These are phyloP conservation scores for Zygosaccharomyces sapae DNA, from an alignment of 1,139 yeast genomes.

Conservation along the genomic window DNA sequence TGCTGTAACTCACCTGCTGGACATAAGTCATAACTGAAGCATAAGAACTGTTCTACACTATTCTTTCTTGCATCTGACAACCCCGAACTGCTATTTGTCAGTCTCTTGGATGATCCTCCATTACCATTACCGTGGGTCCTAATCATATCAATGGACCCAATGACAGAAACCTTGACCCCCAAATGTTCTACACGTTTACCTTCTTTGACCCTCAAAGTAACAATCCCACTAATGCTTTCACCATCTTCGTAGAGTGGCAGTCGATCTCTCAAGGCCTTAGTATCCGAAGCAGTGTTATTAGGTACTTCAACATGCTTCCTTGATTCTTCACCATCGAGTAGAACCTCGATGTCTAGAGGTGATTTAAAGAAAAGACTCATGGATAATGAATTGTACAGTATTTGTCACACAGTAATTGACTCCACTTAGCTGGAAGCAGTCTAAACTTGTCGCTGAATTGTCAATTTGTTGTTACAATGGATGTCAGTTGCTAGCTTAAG, in stretches of 20 bases:
- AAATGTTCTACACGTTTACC: slow-evolving; percentile 85
- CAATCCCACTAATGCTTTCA: slow-evolving; percentile 81
- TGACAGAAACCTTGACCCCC: slow-evolving; percentile 82
- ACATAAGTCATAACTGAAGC: slow-evolving; percentile 86
- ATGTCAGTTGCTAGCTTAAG: background rate
- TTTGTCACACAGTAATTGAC: background rate
- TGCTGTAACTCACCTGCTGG: slow-evolving; percentile 84
- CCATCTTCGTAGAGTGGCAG: slow-evolving; percentile 87
- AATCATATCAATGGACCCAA: slow-evolving; percentile 75
- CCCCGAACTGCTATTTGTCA: slow-evolving; percentile 36
- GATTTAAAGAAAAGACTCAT: slow-evolving; percentile 69
- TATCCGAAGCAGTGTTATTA: slow-evolving; percentile 25
- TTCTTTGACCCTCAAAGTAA: slow-evolving; percentile 82
- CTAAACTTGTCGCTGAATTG: background rate
- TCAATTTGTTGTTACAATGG: background rate
- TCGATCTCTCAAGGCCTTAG: slow-evolving; percentile 53
- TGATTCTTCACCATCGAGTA: slow-evolving; percentile 77
- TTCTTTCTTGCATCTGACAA: slow-evolving; percentile 28
- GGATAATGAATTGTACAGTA: background rate
- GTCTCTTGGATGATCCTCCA: slow-evolving; percentile 11
- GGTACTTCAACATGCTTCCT: slow-evolving; percentile 72
- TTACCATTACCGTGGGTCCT: slow-evolving; percentile 24
- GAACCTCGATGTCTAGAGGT: slow-evolving; percentile 86
- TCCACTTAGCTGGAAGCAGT: background rate
- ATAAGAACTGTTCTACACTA: slow-evolving; percentile 65